These are phyloP conservation scores for Pisolithus albus DNA, from an alignment of 768 basidiomycete species.

Conservation along the genomic window DNA sequence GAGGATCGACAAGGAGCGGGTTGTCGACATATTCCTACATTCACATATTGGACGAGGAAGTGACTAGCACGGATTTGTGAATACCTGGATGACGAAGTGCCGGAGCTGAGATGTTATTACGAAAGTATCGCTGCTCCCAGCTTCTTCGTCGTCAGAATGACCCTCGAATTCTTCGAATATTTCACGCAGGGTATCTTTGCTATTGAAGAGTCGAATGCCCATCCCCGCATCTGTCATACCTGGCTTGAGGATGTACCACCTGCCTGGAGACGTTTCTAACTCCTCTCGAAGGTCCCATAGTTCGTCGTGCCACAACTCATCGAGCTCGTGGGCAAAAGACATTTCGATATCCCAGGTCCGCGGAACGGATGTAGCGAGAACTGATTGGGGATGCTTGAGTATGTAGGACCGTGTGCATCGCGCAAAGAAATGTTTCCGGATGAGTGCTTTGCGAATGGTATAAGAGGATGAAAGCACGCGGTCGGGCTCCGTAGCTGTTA, in stretches of 20 bases:
- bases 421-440: constrained; percentile 90
- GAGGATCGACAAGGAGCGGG: constrained; percentile 75
- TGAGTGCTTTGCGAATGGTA: constrained; percentile 86
- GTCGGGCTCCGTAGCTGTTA: constrained; percentile 46
- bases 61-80: constrained; percentile 1
- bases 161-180: constrained; percentile 83
- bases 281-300: constrained; percentile 75
- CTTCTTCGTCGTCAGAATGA: constrained; percentile 41
- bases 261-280: constrained; percentile 39
- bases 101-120: constrained; percentile 83
- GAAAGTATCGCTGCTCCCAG: constrained; percentile 37
- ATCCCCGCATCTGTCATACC: constrained; percentile 96
- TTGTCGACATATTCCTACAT: constrained; percentile 75
- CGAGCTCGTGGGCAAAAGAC: constrained; percentile 87
- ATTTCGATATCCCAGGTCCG: constrained; percentile 81
- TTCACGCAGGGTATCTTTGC: constrained; percentile 56
- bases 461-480: constrained; percentile 72
- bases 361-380: constrained; percentile 53
- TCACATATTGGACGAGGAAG: not conserved
- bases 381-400: constrained; percentile 59
- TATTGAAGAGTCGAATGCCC: constrained; percentile 87
- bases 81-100: constrained; percentile 93
- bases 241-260: constrained; percentile 96
- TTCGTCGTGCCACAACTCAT: constrained; percentile 90
- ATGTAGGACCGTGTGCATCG: constrained; percentile 64